Evolutionary conservation across 2,329 filamentous ascomycete genomes (phyloP).

Genomic region (Fusarium nematophilum): DNA sequence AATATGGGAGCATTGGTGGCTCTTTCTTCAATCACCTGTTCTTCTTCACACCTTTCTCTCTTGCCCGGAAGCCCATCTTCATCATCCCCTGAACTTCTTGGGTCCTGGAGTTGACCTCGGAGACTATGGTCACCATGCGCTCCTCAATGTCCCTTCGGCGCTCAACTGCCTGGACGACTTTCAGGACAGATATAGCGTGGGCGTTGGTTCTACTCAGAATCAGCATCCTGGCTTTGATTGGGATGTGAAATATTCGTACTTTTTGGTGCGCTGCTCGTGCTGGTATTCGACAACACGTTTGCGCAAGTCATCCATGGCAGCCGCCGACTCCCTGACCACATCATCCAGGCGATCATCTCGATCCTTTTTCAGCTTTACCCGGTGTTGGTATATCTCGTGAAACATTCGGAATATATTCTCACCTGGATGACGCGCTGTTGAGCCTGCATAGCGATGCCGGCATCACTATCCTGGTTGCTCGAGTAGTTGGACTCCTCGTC

Average conservation of each 20-base stretch:
- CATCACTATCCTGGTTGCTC: constrained; percentile 36
- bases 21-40: background rate
- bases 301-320: constrained; percentile 42
- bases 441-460: constrained; percentile 38
- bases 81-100: constrained; percentile 46
- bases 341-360: constrained; percentile 43
- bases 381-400: background rate
- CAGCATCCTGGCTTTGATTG: background rate
- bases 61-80: constrained; percentile 42
- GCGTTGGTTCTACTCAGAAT: constrained; percentile 27
- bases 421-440: constrained; percentile 46
- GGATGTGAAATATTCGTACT: constrained; percentile 25
- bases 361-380: constrained; percentile 45
- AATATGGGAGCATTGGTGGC: background rate
- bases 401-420: background rate
- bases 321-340: constrained; percentile 38
- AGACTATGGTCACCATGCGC: constrained; percentile 42
- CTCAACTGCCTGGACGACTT: constrained; percentile 38
- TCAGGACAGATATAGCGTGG: constrained; percentile 26
- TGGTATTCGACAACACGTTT: constrained; percentile 34
- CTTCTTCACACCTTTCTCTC: constrained; percentile 40
- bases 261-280: constrained; percentile 37
- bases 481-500: constrained; percentile 28
- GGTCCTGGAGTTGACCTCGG: constrained; percentile 29
- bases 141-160: constrained; percentile 43